Evolutionary conservation across 805 yeast species (phyloP).

Genomic region (Pichia ethanolica): DNA sequence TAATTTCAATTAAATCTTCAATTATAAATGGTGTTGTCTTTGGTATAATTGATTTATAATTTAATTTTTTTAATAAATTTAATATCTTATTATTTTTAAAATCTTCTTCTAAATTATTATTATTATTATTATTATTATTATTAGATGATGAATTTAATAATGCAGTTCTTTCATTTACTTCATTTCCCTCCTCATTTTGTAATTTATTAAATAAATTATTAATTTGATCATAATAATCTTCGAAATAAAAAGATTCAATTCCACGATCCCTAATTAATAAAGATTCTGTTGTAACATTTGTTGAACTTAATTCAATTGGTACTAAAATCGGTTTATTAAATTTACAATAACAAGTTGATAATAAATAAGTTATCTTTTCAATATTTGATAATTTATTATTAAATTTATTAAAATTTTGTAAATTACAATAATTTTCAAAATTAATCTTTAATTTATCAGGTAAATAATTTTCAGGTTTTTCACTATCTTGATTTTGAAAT

Average conservation of each 20-base stretch:
- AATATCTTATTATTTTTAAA: conserved; percentile 1
- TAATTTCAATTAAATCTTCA: conserved; percentile 28
- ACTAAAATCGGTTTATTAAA: conserved; percentile 20
- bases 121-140: not conserved
- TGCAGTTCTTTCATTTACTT: conserved; percentile 4
- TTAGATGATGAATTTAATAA: conserved; percentile 2
- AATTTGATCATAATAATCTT: conserved; percentile 26
- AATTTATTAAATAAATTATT: conserved; percentile 16
- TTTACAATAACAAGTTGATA: conserved; percentile 20
- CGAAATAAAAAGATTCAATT: conserved; percentile 27
- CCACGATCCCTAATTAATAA: conserved; percentile 31
- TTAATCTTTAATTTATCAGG: conserved; percentile 11
- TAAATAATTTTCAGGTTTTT: not conserved
- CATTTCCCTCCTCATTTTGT: conserved; percentile 6
- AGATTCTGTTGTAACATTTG: conserved; percentile 23
- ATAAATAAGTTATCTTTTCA: conserved; percentile 21
- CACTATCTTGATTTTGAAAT: not conserved
- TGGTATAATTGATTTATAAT: not conserved
- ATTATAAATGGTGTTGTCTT: conserved; percentile 20
- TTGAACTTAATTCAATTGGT: conserved; percentile 15
- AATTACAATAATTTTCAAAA: conserved; percentile 8
- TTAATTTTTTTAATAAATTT: not conserved
- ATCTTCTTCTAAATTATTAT: not conserved
- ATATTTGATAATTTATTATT: not conserved
- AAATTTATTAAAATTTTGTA: not conserved